Evolutionary conservation across 768 basidiomycete genomes (phyloP).

Genomic region (Leccinum sublutescens): DNA sequence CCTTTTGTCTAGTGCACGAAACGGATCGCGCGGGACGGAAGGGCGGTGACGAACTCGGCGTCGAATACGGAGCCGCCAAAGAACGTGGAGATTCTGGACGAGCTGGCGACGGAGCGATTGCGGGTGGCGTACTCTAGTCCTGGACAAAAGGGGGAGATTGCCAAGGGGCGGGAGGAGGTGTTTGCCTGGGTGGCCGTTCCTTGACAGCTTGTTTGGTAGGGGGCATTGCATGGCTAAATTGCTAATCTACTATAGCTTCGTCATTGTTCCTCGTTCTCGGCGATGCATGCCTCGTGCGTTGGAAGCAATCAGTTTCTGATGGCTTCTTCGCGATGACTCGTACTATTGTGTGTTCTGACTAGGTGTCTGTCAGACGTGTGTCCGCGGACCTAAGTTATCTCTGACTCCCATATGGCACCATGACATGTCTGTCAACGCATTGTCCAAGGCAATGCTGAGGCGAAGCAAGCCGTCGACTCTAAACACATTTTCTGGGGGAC

Average conservation of each 20-base stretch:
- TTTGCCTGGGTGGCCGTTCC: slow-evolving; percentile 42
- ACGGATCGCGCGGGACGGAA: slow-evolving; percentile 45
- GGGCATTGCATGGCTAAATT: background rate
- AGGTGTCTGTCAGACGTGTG: no score
- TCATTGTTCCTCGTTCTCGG: background rate
- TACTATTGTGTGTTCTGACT: no score
- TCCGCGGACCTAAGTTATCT: no score
- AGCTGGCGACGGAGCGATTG: slow-evolving; percentile 70
- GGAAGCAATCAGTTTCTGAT: background rate
- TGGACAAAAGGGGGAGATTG: slow-evolving; percentile 35
- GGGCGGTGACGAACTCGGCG: slow-evolving; percentile 42
- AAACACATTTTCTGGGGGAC: no score
- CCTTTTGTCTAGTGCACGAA: slow-evolving; percentile 53
- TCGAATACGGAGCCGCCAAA: slow-evolving; percentile 59
- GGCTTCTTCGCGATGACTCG: no score
- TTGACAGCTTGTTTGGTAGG: slow-evolving; percentile 8
- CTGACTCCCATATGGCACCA: no score
- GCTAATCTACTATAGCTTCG: slow-evolving; percentile 1
- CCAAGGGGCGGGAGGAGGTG: slow-evolving; percentile 43
- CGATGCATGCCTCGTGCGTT: background rate
- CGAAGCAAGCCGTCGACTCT: no score
- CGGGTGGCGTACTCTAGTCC: slow-evolving; percentile 58
- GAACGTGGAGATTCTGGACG: slow-evolving; percentile 58
- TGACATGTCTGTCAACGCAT: no score
- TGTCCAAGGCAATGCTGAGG: no score